Evolutionary conservation across 1,284 basidiomycete species (phyloP).

Genomic region (Irpex rosettiformis): DNA sequence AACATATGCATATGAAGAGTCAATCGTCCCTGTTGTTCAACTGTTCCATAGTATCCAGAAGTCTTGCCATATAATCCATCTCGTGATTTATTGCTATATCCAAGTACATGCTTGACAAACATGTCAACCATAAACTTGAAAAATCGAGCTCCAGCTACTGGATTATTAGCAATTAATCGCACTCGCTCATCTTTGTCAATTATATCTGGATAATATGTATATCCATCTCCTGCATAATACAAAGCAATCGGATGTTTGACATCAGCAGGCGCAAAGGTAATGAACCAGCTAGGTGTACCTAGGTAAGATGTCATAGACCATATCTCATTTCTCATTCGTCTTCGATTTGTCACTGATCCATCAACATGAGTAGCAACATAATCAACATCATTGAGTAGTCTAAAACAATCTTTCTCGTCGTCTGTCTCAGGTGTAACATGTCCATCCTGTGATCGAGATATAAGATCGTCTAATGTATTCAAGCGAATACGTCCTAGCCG

Average conservation of each 20-base stretch:
- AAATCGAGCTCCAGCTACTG: slow-evolving; percentile 22
- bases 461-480: background rate
- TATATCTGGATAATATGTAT: background rate
- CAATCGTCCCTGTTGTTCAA: slow-evolving; percentile 33
- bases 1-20: slow-evolving; percentile 25
- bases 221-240: background rate
- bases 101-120: slow-evolving; percentile 30
- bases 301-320: background rate
- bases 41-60: slow-evolving; percentile 31
- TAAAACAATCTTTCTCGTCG: background rate
- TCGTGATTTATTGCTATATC: slow-evolving; percentile 13
- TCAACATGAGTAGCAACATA: background rate
- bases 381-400: background rate
- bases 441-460: background rate
- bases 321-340: background rate
- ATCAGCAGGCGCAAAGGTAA: background rate
- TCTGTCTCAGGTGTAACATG: background rate
- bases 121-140: slow-evolving; percentile 15
- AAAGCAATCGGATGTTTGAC: background rate
- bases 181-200: slow-evolving; percentile 5
- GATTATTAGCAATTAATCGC: slow-evolving; percentile 26
- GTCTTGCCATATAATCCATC: slow-evolving; percentile 29
- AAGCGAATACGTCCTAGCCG: background rate
- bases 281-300: slow-evolving; percentile 1
- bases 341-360: background rate